Evolutionary conservation across 805 yeast species (phyloP).

Genomic region (Hanseniaspora vineae): DNA sequence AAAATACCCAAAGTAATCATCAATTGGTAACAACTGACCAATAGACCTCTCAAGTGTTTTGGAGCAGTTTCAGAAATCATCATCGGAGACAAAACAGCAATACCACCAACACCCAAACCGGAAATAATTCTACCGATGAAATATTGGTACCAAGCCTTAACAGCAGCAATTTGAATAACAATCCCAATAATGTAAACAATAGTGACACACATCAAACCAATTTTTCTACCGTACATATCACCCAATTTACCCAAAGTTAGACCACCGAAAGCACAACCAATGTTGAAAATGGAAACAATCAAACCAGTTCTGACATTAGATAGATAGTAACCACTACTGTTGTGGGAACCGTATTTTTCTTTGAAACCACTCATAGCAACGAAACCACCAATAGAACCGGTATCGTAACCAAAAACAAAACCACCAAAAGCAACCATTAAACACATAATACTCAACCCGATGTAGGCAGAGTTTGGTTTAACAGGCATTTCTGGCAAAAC

Average conservation of each 20-base stretch:
- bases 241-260: slow-evolving; percentile 40
- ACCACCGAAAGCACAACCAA: slow-evolving; percentile 66
- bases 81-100: slow-evolving; percentile 62
- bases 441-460: slow-evolving; percentile 16
- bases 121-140: slow-evolving; percentile 56
- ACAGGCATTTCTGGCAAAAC: slow-evolving; percentile 7
- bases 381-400: slow-evolving; percentile 66
- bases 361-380: slow-evolving; percentile 49
- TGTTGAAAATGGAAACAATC: slow-evolving; percentile 44
- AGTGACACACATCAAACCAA: slow-evolving; percentile 41
- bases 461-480: slow-evolving; percentile 11
- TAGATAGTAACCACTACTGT: slow-evolving; percentile 21
- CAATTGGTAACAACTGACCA: slow-evolving; percentile 49
- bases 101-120: slow-evolving; percentile 63
- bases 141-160: slow-evolving; percentile 44
- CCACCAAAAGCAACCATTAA: slow-evolving; percentile 50
- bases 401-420: slow-evolving; percentile 64
- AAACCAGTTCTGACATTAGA: slow-evolving; percentile 39
- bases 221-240: slow-evolving; percentile 48
- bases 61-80: slow-evolving; percentile 51
- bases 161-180: slow-evolving; percentile 44
- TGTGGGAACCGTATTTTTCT: slow-evolving; percentile 36
- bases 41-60: slow-evolving; percentile 46
- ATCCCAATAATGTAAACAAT: slow-evolving; percentile 48
- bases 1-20: slow-evolving; percentile 54